A percentile compares a stretch with the other conserved stretches of the same genome.
Conservation (phyloP, 305 asterid species). For the Striga hermonthica region DNA sequence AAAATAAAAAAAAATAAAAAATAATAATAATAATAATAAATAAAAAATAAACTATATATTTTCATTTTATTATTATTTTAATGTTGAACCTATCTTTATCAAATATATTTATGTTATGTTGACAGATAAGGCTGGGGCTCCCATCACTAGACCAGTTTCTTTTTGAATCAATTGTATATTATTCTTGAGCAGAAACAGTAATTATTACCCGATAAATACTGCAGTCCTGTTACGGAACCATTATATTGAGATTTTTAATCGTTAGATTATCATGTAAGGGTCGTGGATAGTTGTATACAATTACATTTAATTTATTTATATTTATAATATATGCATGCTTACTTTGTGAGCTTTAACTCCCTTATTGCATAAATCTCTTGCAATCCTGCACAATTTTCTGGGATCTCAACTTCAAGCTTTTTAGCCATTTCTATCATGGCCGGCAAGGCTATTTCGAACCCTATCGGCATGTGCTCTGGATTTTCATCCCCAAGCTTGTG, state of each 20-base stretch:
- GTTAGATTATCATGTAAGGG: too few species aligned
- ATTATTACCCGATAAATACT: slow-evolving; percentile 28
- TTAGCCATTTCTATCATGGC: slow-evolving; percentile 69
- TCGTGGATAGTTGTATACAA: too few species aligned
- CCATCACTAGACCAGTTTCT: too few species aligned
- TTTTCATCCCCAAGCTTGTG: slow-evolving; percentile 59
- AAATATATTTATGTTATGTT: slow-evolving; percentile 2
- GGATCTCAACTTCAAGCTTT: slow-evolving; percentile 52
- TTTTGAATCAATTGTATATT: background rate
- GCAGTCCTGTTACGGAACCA: too few species aligned
- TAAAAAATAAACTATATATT: background rate
- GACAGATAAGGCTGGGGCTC: slow-evolving; percentile 29
- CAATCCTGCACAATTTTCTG: slow-evolving; percentile 54
- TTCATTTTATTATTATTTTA: background rate
- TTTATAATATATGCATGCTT: background rate
- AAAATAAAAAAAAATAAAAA: too few species aligned
- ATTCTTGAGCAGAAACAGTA: background rate
- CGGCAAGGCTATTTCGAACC: slow-evolving; percentile 88
- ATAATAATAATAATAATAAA: too few species aligned
- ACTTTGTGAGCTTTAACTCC: slow-evolving; percentile 74
- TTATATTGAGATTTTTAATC: too few species aligned
- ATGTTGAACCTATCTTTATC: slow-evolving; percentile 18
- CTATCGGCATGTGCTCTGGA: slow-evolving; percentile 86
- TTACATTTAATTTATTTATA: slow-evolving; percentile 2
- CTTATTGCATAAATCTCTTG: slow-evolving; percentile 56